Evolutionary conservation across 2,329 filamentous ascomycete genomes (phyloP), one percentile per base, ranked within the genome.

Genomic region (Phaeosphaeriaceae sp.): DNA sequence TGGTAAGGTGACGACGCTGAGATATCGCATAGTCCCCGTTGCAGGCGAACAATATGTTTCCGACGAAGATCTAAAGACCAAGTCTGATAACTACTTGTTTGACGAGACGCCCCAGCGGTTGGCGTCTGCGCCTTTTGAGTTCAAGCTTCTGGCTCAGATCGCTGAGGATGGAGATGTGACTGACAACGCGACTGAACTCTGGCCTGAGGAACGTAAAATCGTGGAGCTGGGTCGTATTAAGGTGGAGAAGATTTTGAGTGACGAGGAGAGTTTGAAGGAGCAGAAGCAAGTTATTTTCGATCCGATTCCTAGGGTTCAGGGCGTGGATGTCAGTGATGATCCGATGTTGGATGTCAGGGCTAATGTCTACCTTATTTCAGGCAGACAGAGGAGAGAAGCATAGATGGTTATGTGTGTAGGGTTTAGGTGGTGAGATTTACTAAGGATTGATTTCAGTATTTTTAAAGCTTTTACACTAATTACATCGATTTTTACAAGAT

Each of bases 251-350:
- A 48, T 77, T 8, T 62, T 76, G 20, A 63, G 68, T 17, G 70
- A 74, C n/a, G 70, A 74, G 30, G 73, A 78, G 44, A 75, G 71
- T 40, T 62, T 64, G 48, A 70, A 68, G 46, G 68, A 78, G 70
- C 77, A 81, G 70, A 80, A 83, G 70, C 68, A 72, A 26, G 71
- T 81, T 33, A 85, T 85, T 54, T 84, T 82, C 54, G 82, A 86
- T 70, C 82, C 82, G 1, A 76, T 84, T 41, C 82, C 83, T 4
- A 72, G 82, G 44, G 76, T 84, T 2, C 68, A 79, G 16, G 82
- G 82, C 0, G 68, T 85, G 17, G 80, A 82, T 61, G 54, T 76
- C 4, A 80, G 76, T 50, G 79, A 70, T 16, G 82, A 86, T 73
- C 82, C 83, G 32, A 62, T 86, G 53, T 58, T 85, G 52, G 81